Evolutionary conservation across 1,139 yeast species (phyloP).

Genomic region (Taiozyma sp.): DNA sequence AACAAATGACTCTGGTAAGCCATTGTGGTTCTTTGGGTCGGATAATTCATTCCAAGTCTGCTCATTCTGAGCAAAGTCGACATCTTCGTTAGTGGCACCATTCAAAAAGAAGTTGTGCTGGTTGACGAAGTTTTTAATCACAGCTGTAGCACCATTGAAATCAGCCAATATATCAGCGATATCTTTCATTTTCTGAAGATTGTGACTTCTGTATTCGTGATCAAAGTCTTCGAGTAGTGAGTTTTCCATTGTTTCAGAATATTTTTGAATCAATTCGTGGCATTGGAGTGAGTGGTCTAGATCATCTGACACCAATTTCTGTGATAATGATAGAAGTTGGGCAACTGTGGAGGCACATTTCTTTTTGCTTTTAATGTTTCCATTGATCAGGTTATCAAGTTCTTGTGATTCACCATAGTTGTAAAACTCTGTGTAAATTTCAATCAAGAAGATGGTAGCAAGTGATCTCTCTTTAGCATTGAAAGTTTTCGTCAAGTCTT

Average conservation of each 20-base stretch:
- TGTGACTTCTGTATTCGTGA: conserved; percentile 43
- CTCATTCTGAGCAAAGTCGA: conserved; percentile 30
- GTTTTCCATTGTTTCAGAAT: conserved; percentile 74
- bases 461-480: conserved; percentile 70
- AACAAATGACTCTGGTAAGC: conserved; percentile 33
- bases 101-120: conserved; percentile 71
- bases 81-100: conserved; percentile 37
- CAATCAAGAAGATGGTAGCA: conserved; percentile 68
- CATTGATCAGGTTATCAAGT: conserved; percentile 45
- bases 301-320: conserved; percentile 52
- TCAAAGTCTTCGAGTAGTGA: conserved; percentile 56
- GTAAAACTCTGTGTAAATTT: conserved; percentile 74
- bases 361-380: conserved; percentile 45
- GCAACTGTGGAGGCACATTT: conserved; percentile 68
- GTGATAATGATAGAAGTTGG: conserved; percentile 59
- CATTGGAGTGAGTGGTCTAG: conserved; percentile 46
- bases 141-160: conserved; percentile 82
- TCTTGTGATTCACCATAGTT: conserved; percentile 61
- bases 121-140: conserved; percentile 77
- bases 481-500: conserved; percentile 68
- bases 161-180: conserved; percentile 75
- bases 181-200: conserved; percentile 69
- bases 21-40: conserved; percentile 38
- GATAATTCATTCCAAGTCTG: conserved; percentile 43
- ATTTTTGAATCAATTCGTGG: conserved; percentile 57